These are phyloP conservation scores for Crepidotus sp. DNA, from an alignment of 1,284 basidiomycete genomes.

Conservation along the genomic window DNA sequence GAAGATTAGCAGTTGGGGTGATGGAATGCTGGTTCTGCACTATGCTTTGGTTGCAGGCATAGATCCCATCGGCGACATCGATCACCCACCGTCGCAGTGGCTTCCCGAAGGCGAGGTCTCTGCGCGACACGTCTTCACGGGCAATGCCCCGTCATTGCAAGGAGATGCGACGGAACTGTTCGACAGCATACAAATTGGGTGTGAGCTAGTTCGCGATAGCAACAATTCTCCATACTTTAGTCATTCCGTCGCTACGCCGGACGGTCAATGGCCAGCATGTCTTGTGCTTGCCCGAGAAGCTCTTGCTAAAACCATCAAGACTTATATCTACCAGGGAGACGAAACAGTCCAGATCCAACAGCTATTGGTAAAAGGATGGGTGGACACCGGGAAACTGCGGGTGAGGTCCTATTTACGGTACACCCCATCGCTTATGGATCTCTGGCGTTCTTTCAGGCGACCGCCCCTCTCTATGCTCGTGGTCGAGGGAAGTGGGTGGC, in stretches of 20 bases:
- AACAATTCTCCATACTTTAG: constrained; percentile 9
- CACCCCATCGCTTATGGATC: too few relatives aligned
- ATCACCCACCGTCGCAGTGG: not conserved
- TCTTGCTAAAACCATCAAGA: constrained; percentile 1
- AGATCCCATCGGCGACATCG: not conserved
- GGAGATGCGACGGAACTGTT: constrained; percentile 10
- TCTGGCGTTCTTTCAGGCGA: constrained; percentile 3
- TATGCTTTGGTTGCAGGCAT: not conserved
- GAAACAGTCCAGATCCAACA: constrained; percentile 1
- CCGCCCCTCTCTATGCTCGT: constrained; percentile 5
- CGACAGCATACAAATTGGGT: constrained; percentile 10
- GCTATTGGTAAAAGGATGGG: constrained; percentile 9
- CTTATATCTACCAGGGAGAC: not conserved
- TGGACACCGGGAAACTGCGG: constrained; percentile 3
- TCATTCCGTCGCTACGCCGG: not conserved
- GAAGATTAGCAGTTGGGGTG: not conserved
- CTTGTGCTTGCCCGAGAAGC: constrained; percentile 6
- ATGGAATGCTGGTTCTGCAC: constrained; percentile 13
- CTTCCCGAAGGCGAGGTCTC: not conserved
- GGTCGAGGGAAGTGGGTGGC: constrained; percentile 8
- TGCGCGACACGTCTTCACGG: constrained; percentile 10
- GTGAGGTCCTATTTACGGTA: constrained; percentile 2
- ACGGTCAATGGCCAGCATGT: constrained; percentile 8
- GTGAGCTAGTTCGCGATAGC: constrained; percentile 8
- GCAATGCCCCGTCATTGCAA: constrained; percentile 10